Evolutionary conservation across 306 rosid species (phyloP), one percentile per base, ranked within the genome.

Genomic region (Hippophae gyantsensis): DNA sequence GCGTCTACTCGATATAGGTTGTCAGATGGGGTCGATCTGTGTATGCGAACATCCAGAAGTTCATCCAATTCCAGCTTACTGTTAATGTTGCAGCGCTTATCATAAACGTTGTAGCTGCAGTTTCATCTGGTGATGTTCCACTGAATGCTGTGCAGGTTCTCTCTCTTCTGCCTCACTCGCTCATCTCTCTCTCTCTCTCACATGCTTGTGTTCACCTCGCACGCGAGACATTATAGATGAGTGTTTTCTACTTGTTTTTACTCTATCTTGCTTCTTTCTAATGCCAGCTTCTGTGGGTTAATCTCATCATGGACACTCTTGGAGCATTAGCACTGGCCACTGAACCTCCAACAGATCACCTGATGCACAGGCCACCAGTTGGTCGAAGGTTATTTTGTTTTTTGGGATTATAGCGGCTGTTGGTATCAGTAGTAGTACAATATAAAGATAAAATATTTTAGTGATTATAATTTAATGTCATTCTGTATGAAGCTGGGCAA

Each of bases 281-380:
- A 40, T 58, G 67, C 85, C 82, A 92, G 98, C 98, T 92, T 79
- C 87, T 92, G 41, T 92, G 98, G 98, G 96, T 92, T 63, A 92
- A 92, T 80, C 96, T 92, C 68, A 92, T 92, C 70, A 92, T 92
- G 98, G 98, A 92, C 71, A 92, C 98, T 55, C 96, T 87, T 64
- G 98, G 98, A 48, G 98, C 98, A 43, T 76, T 92, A 42, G 98
- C 96, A 12, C 75, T 92, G 81, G 98, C 98, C 61, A 92, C 96
- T 43, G 98, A 92, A 78, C 92, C 98, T 43, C 98, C 98, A 67
- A 92, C 96, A 7, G 73, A 92, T 85, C 92, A 88, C 71, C 76
- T 92, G 55, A 87, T 92, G 98, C 79, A 79, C 67, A 79, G 86
- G 66, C 38, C 44, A 13, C 98, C 98, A 27, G 85, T 85, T 68